phyloP scores from a whole-genome alignment of 1,139 yeast species.

The Nadsonia starkeyi-henricii region DNA sequence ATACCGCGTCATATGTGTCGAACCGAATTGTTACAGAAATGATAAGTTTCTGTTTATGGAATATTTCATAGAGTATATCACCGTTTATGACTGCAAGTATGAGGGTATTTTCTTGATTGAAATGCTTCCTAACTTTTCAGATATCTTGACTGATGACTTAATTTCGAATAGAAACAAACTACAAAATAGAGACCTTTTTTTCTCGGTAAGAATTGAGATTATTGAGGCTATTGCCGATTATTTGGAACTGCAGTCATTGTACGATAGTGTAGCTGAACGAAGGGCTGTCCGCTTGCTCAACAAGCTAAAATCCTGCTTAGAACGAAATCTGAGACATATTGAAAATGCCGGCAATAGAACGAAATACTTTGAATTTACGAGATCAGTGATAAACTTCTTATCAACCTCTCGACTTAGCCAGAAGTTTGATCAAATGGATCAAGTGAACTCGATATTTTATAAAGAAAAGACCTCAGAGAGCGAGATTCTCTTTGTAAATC shows the following conservation, averaged over 20 bases:
- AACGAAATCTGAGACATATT: background rate
- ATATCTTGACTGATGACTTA: background rate
- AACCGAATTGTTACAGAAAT: background rate
- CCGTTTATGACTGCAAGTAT: background rate
- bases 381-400: background rate
- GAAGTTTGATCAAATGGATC: background rate
- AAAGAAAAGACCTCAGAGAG: background rate
- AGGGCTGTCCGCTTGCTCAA: background rate
- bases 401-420: background rate
- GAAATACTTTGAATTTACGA: background rate
- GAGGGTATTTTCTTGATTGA: background rate
- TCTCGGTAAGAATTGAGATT: background rate
- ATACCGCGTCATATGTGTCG: background rate
- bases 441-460: background rate
- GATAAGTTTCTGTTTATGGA: conserved; percentile 2
- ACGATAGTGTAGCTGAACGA: background rate
- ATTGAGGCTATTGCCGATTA: background rate
- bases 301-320: background rate
- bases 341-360: background rate
- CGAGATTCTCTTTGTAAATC: background rate
- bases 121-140: background rate
- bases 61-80: background rate
- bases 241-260: background rate
- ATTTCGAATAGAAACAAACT: background rate
- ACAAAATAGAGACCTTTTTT: background rate